A percentile compares a stretch with the other conserved stretches of the same genome.
These are phyloP conservation scores for Wickerhamiella dianesei DNA, from an alignment of 805 yeast genomes.

Conservation along the genomic window DNA sequence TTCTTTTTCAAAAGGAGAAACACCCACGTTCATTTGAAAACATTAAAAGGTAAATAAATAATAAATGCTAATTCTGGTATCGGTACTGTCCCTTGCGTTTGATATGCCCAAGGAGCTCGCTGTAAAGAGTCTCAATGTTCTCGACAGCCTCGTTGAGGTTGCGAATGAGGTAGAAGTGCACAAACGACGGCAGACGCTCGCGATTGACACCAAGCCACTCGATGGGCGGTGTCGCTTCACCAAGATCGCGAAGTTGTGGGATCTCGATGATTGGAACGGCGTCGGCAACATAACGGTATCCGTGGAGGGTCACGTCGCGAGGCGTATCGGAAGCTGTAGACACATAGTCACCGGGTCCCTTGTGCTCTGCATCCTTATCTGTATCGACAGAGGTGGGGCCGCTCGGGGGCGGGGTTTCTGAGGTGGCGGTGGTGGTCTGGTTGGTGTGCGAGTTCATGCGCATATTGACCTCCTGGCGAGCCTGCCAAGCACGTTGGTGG, in stretches of 20 bases:
- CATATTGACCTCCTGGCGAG: constrained; percentile 10
- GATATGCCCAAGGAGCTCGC: constrained; percentile 10
- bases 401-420: background rate
- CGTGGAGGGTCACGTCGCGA: constrained; percentile 2
- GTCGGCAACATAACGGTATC: constrained; percentile 39
- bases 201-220: constrained; percentile 97
- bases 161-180: constrained; percentile 68
- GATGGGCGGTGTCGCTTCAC: constrained; percentile 94
- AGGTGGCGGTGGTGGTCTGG: constrained; percentile 1
- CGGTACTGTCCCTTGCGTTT: constrained; percentile 1
- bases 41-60: too few species aligned
- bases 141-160: constrained; percentile 60
- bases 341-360: background rate
- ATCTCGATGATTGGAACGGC: constrained; percentile 73
- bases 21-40: too few species aligned
- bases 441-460: constrained; percentile 7
- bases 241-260: constrained; percentile 80
- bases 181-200: constrained; percentile 67
- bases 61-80: too few species aligned
- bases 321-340: background rate
- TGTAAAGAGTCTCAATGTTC: constrained; percentile 37
- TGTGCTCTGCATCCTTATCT: background rate
- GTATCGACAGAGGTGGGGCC: background rate
- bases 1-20: too few species aligned
- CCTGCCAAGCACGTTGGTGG: constrained; percentile 31